These are phyloP conservation scores for Primulina tabacum DNA, from an alignment of 257 asterid species.

Conservation along the genomic window DNA sequence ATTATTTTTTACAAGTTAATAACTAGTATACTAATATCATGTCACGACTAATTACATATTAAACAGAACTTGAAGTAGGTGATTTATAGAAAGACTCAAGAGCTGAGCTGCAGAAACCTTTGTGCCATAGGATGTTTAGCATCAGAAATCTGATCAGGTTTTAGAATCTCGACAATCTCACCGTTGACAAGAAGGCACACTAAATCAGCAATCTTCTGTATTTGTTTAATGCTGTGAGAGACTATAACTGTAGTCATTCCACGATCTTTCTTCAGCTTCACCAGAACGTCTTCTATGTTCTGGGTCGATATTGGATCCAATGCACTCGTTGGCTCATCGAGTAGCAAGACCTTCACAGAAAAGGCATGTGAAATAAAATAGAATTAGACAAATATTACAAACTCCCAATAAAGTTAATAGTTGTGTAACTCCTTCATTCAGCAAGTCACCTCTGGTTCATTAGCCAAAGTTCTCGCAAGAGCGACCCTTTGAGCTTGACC, in stretches of 20 bases:
- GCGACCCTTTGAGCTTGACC: conserved; percentile 93
- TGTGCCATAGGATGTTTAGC: conserved; percentile 76
- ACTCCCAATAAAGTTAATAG: background rate
- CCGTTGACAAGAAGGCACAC: conserved; percentile 69
- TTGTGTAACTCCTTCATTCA: background rate
- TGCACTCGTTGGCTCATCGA: conserved; percentile 81
- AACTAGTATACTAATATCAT: background rate
- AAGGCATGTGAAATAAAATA: background rate
- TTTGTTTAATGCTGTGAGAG: conserved; percentile 75
- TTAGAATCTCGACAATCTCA: conserved; percentile 63
- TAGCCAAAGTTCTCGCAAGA: conserved; percentile 77
- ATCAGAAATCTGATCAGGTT: conserved; percentile 53
- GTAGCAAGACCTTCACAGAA: conserved; percentile 48
- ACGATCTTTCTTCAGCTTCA: conserved; percentile 52
- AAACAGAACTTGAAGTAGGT: background rate
- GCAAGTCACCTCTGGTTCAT: conserved; percentile 60
- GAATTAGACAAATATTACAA: background rate
- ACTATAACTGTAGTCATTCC: conserved; percentile 57
- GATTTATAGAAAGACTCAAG: conserved; percentile 29
- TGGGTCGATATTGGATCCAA: conserved; percentile 77
- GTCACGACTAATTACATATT: conserved; percentile 2
- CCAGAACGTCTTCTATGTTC: conserved; percentile 62
- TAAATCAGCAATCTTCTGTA: conserved; percentile 66
- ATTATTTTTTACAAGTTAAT: too few species aligned
- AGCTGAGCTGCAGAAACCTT: conserved; percentile 65